Evolutionary conservation across 176 grass and related monocot genomes (phyloP).

Genomic region (Aegilops tauschii): DNA sequence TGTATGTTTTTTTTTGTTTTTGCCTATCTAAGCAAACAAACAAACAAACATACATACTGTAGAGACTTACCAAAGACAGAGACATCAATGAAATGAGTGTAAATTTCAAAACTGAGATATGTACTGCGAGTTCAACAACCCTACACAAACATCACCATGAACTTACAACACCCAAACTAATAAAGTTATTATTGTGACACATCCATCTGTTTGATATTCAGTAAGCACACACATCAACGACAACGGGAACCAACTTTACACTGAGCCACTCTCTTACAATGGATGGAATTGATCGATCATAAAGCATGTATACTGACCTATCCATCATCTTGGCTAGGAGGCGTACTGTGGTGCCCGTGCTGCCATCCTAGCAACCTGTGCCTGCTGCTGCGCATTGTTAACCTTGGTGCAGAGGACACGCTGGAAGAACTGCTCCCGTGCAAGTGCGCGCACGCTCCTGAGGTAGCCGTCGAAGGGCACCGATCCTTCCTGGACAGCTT

Average conservation of each 20-base stretch:
- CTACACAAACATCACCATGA: not conserved
- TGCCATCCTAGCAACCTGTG: constrained; percentile 64
- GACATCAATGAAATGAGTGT: not conserved
- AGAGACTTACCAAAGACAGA: not conserved
- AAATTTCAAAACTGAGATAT: not conserved
- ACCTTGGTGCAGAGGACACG: constrained; percentile 60
- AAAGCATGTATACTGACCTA: constrained; percentile 29
- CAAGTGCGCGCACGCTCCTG: constrained; percentile 55
- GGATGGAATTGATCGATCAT: not conserved
- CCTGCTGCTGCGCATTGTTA: constrained; percentile 53
- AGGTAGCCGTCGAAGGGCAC: constrained; percentile 72
- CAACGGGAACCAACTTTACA: constrained; percentile 1
- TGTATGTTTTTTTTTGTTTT: not conserved
- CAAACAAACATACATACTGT: not conserved
- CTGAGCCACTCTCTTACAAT: not conserved
- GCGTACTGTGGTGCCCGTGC: constrained; percentile 46
- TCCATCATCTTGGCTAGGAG: constrained; percentile 31
- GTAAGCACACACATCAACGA: not conserved
- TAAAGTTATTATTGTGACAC: constrained; percentile 11
- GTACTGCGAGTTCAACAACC: constrained; percentile 5
- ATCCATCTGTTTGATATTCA: not conserved
- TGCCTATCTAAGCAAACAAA: not conserved
- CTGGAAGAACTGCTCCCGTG: constrained; percentile 80
- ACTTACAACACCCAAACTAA: not conserved
- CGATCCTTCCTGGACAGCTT: constrained; percentile 69